A percentile compares a stretch with the other conserved stretches of the same genome.
phyloP scores from a whole-genome alignment of 225 moss, liverwort and hornwort genomes.

The Rhytidiadelphus loreus region DNA sequence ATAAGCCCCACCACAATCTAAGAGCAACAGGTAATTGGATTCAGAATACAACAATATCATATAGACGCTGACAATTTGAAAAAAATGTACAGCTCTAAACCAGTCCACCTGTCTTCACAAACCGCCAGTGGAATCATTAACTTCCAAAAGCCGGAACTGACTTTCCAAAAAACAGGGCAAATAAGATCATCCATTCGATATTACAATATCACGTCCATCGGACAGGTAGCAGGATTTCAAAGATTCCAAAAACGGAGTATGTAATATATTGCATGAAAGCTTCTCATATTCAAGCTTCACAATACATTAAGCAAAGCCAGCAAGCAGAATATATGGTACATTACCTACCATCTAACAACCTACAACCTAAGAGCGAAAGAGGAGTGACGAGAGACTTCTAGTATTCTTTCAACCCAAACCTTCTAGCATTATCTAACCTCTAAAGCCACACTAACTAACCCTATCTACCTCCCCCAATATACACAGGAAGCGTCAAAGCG shows the following conservation, averaged over 20 bases:
- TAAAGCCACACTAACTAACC: background rate
- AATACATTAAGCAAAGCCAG: background rate
- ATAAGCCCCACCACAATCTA: background rate
- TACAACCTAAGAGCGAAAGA: background rate
- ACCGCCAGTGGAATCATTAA: background rate
- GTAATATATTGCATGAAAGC: background rate
- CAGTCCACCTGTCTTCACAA: background rate
- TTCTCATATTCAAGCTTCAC: slow-evolving; percentile 4
- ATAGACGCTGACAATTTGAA: background rate
- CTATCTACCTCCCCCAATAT: background rate
- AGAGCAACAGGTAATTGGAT: background rate
- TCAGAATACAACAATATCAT: background rate
- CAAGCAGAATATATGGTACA: background rate
- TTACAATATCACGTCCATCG: background rate
- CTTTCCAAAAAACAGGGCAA: background rate
- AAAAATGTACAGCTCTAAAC: no score
- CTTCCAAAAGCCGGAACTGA: background rate
- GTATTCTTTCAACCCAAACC: background rate
- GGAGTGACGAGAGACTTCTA: background rate
- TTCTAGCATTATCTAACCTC: background rate
- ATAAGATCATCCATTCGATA: background rate
- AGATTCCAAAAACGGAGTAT: background rate
- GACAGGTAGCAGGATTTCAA: background rate
- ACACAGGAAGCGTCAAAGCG: background rate
- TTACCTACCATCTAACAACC: background rate